Evolutionary conservation across 108 stramenopile species (phyloP), one percentile per base, ranked within the genome.

Genomic region (Thalassiosira profunda): DNA sequence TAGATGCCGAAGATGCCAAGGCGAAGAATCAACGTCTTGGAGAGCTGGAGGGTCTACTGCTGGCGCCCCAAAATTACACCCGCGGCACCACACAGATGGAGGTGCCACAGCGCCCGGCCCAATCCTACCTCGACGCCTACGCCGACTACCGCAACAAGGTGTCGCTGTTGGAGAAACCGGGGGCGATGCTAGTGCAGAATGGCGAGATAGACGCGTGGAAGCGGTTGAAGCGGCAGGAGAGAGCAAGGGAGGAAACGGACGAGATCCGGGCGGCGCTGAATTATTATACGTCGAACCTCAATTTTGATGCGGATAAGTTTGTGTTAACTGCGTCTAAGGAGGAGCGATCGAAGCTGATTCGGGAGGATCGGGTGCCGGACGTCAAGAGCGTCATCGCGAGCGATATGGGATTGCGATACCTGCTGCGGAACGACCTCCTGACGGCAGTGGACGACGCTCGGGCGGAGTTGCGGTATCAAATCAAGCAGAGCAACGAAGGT

Each of bases 121-220:
- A 71, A 29, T 38, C 54, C 23, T 86, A 86, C 28, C 35, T 84
- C 6, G 43, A 84, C 35, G 53, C 80, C 21, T 86, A 84, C 40
- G 41, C 63, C 8, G 45, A 72, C 12, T 66, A 69, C 28, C 65
- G 80, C 5, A 30, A 64, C n/a, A 35, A 54, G 17, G 62, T 84
- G 3, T 68, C 75, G 2, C 33, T 84, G 7, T 40, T 81, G 45
- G 80, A 49, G 12, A 80, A 78, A 47, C 84, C 80, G 9, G 82
- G 83, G 11, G 79, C 76, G 1, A 37, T 68, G 48, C 53, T 86
- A 26, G 80, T 86, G 5, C 80, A 84, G 51, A 58, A 49, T 30
- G 85, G 85, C 29, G 85, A 86, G 33, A 78, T 86, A 25, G 67
- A 73, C 35, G 33, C 85, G 1, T 86, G 85, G 85, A 86, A 79